Percentiles rank a stretch among this genome's conserved stretches.
Evolutionary conservation across 805 yeast genomes (phyloP).

Genomic region (Metschnikowia peoriensis): DNA sequence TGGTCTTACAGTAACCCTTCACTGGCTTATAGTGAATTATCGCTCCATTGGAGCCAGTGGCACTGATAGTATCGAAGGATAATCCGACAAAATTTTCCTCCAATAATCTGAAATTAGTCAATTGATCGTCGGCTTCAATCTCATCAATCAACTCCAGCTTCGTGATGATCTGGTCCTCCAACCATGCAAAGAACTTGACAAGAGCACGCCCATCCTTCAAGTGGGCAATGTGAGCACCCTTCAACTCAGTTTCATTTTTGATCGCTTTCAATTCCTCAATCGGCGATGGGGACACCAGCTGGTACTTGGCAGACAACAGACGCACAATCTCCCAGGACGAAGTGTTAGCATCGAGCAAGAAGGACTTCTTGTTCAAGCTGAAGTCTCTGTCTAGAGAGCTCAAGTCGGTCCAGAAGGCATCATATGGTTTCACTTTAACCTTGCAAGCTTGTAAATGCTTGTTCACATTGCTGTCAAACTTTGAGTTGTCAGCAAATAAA

Average conservation of each 20-base stretch:
- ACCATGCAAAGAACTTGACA: slow-evolving; percentile 55
- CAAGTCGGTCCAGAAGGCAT: slow-evolving; percentile 45
- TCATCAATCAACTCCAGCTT: slow-evolving; percentile 50
- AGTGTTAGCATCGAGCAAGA: slow-evolving; percentile 28
- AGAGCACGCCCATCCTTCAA: slow-evolving; percentile 59
- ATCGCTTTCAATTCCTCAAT: slow-evolving; percentile 52
- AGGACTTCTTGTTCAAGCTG: slow-evolving; percentile 26
- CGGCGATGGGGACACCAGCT: slow-evolving; percentile 32
- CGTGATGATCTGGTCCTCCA: slow-evolving; percentile 50
- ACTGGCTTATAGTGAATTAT: slow-evolving; percentile 71
- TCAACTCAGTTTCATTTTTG: slow-evolving; percentile 48
- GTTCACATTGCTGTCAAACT: slow-evolving; percentile 34
- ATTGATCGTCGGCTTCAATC: slow-evolving; percentile 54
- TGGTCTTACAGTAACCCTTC: slow-evolving; percentile 40
- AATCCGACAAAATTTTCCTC: slow-evolving; percentile 57
- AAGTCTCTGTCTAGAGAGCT: slow-evolving; percentile 37
- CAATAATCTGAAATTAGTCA: slow-evolving; percentile 34
- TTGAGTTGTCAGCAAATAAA: slow-evolving; percentile 43
- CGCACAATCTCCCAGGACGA: slow-evolving; percentile 43
- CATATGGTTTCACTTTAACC: slow-evolving; percentile 40
- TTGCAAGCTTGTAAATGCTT: slow-evolving; percentile 24
- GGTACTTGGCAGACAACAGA: slow-evolving; percentile 29
- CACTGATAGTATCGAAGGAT: slow-evolving; percentile 71
- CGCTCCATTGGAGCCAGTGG: slow-evolving; percentile 76
- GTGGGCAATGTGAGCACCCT: slow-evolving; percentile 53